Evolutionary conservation across 371 early-diverging fungal species (phyloP).

Genomic region (Choanephora cucurbitarum): DNA sequence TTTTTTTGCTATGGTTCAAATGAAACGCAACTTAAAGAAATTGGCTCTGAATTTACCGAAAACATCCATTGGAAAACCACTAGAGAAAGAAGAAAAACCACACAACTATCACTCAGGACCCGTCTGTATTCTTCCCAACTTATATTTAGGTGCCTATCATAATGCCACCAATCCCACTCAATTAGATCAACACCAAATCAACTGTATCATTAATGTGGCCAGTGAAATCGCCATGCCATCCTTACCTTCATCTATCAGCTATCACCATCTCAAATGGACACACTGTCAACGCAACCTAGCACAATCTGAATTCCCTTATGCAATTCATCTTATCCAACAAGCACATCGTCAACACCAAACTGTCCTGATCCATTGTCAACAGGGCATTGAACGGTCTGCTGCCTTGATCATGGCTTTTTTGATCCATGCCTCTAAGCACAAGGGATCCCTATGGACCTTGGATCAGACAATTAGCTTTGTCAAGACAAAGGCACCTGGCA

Average conservation of each 20-base stretch:
- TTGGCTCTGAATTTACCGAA: constrained; percentile 14
- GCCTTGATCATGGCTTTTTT: constrained; percentile 34
- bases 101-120: constrained; percentile 49
- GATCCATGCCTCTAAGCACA: constrained; percentile 16
- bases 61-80: neutral
- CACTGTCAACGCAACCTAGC: constrained; percentile 31
- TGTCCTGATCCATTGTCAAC: constrained; percentile 32
- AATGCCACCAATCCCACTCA: constrained; percentile 50
- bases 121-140: constrained; percentile 62
- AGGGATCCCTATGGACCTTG: constrained; percentile 20
- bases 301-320: constrained; percentile 25
- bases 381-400: constrained; percentile 39
- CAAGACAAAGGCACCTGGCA: constrained; percentile 28
- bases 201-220: constrained; percentile 74
- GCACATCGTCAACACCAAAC: constrained; percentile 17
- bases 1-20: neutral
- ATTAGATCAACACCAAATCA: constrained; percentile 49
- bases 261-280: constrained; percentile 41
- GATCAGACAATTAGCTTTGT: constrained; percentile 29
- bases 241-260: constrained; percentile 7
- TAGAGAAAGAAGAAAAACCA: neutral
- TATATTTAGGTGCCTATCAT: constrained; percentile 70
- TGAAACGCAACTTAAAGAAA: constrained; percentile 13
- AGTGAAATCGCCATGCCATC: constrained; percentile 52
- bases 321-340: constrained; percentile 21